Conservation (phyloP, 2,329 filamentous ascomycete species). For the Paramyrothecium roridum region DNA sequence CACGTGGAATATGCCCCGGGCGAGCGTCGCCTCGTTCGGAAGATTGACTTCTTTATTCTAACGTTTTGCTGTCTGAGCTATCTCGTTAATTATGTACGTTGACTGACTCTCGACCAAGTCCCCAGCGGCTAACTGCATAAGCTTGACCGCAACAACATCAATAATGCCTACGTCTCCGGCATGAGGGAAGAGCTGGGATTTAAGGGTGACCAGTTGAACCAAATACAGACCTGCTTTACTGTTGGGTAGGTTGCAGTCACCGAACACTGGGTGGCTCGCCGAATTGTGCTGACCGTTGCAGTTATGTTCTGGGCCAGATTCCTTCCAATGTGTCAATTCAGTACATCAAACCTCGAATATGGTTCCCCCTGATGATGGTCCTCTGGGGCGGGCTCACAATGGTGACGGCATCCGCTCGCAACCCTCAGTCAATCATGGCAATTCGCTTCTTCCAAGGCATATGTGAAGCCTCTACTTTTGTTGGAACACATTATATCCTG, state of each 20-base stretch:
- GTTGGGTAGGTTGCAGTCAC: constrained; percentile 28
- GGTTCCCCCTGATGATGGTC: constrained; percentile 62
- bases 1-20: constrained; percentile 28
- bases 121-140: constrained; percentile 4
- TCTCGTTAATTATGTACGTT: constrained; percentile 49
- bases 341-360: constrained; percentile 60
- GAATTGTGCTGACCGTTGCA: constrained; percentile 3
- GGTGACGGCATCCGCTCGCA: constrained; percentile 39
- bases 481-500: constrained; percentile 39
- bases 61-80: constrained; percentile 61
- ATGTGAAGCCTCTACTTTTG: constrained; percentile 35
- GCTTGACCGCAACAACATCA: constrained; percentile 35
- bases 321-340: constrained; percentile 61
- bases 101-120: not conserved
- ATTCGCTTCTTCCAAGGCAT: constrained; percentile 37
- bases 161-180: constrained; percentile 39
- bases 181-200: constrained; percentile 45
- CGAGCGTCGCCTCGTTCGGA: constrained; percentile 46
- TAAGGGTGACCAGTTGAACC: constrained; percentile 37
- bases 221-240: constrained; percentile 33
- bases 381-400: constrained; percentile 64
- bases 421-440: constrained; percentile 31
- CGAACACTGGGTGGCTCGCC: not conserved
- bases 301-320: constrained; percentile 54
- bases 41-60: constrained; percentile 63